Evolutionary conservation across 2,329 filamentous ascomycete species (phyloP), one percentile per base, ranked within the genome.

Genomic region (Mycosphaerella sp.): DNA sequence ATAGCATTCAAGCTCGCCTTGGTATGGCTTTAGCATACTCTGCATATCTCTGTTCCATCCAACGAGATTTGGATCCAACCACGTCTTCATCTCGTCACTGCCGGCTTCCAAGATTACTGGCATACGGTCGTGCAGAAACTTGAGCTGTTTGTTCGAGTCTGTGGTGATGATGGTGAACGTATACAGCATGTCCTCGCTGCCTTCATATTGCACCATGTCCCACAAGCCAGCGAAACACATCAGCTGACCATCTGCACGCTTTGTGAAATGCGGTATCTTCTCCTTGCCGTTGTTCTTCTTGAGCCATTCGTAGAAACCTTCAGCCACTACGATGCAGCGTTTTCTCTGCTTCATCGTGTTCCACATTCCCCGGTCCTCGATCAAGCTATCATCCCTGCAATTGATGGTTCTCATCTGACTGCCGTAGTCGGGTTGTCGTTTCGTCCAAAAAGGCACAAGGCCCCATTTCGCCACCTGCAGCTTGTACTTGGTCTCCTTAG

Each of bases 381-480:
- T 77, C 17, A 97, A 75, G 1, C 89, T 93, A 71, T 97, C 92
- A 66, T 92, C 88, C 2, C 92, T 84, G 69, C 92, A 97, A 72
- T 98, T 97, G 71, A 97, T 97, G 0, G 90, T 95, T 66, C 86
- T 89, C 77, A 95, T 79, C 70, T 89, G 78, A 1, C 83, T 83
- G 26, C 80, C 78, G 65, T 93, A 92, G 66, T 89, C 83, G 0
- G 89, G 88, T 49, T 84, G 84, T 10, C 85, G 80, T 73, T 92
- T 95, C 3, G 88, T 95, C 92, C 92, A 97, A 70, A 86, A 95
- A 0, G 93, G 92, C 11, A 97, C 78, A 6, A 98, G 78, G 0
- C 92, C 93, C 93, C 93, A 98, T 78, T 89, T 92, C 87, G 97
- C 97, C 2, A 84, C 79, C 69, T 96, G 90, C 7, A 98, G 75